Percentiles rank a stretch among this genome's conserved stretches.
Evolutionary conservation across 805 yeast species (phyloP).

Genomic region (Yamadazyma phyllophila): DNA sequence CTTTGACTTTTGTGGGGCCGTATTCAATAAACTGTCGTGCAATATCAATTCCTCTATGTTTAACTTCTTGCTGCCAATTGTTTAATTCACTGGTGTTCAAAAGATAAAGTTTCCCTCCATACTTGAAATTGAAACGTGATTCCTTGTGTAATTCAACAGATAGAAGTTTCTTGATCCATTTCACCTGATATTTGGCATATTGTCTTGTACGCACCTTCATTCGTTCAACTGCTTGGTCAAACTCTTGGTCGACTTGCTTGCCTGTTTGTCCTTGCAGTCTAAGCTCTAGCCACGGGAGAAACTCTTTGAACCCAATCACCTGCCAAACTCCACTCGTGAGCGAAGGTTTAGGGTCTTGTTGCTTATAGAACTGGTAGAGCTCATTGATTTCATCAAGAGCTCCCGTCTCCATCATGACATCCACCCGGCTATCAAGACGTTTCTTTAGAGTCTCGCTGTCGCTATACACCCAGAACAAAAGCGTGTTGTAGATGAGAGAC

Average conservation of each 20-base stretch:
- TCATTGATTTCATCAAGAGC: constrained; percentile 67
- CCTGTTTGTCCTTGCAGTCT: constrained; percentile 13
- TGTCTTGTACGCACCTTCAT: constrained; percentile 86
- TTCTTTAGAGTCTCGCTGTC: constrained; percentile 53
- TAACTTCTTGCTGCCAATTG: constrained; percentile 60
- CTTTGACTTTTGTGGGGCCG: constrained; percentile 26
- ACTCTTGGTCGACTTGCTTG: constrained; percentile 14
- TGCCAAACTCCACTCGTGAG: constrained; percentile 84
- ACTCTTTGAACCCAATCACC: constrained; percentile 91
- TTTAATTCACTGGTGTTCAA: constrained; percentile 74
- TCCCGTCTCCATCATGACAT: constrained; percentile 72
- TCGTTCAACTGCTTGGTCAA: constrained; percentile 52
- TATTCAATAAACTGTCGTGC: constrained; percentile 33
- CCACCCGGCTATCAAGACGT: constrained; percentile 78
- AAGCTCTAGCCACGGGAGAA: constrained; percentile 60
- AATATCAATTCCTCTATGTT: constrained; percentile 52
- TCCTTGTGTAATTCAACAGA: constrained; percentile 58
- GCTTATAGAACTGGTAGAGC: constrained; percentile 47
- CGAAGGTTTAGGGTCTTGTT: constrained; percentile 39
- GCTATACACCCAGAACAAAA: constrained; percentile 82
- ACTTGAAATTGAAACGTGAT: constrained; percentile 39
- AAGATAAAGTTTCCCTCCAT: constrained; percentile 65
- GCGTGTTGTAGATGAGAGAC: constrained; percentile 54
- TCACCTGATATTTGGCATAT: constrained; percentile 84
- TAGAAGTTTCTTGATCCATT: constrained; percentile 80